Conservation (phyloP, 306 rosid genomes). For the Castanea mollissima region DNA sequence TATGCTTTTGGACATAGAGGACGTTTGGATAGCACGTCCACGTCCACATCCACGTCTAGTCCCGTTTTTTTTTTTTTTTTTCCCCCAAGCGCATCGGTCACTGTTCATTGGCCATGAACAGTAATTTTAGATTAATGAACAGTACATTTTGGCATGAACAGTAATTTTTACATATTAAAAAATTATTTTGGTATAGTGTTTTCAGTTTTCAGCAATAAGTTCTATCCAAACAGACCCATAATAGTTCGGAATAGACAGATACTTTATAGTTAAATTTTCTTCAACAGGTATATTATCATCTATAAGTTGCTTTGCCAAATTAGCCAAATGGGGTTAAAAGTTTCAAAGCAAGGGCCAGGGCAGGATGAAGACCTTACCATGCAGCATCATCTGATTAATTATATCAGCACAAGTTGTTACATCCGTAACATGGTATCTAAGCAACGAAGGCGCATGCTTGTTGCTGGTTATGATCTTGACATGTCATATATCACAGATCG, state of each 20-base stretch:
- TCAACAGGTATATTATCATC: slow-evolving; percentile 31
- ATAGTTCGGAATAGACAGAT: slow-evolving; percentile 11
- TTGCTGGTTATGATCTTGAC: slow-evolving; percentile 97
- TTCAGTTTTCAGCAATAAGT: too few relatives aligned
- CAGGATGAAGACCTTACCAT: slow-evolving; percentile 36
- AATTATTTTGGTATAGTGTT: too few relatives aligned
- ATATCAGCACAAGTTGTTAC: slow-evolving; percentile 57
- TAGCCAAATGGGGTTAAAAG: slow-evolving; percentile 67
- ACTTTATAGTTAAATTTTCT: slow-evolving; percentile 1
- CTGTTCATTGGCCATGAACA: too few relatives aligned
- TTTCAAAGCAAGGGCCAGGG: slow-evolving; percentile 46
- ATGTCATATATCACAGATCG: slow-evolving; percentile 91
- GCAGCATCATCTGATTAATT: slow-evolving; percentile 61
- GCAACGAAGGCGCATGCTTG: slow-evolving; percentile 87
- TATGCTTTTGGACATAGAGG: slow-evolving; percentile 5
- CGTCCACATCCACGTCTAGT: too few relatives aligned
- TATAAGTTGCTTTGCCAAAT: slow-evolving; percentile 28
- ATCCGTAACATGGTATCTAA: slow-evolving; percentile 90
- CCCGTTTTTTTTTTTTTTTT: too few relatives aligned
- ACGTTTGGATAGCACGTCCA: too few relatives aligned
- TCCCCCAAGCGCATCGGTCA: too few relatives aligned
- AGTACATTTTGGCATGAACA: too few relatives aligned
- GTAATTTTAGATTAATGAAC: too few relatives aligned
- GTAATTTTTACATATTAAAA: too few relatives aligned
- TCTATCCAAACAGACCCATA: too few relatives aligned